Base-by-base conservation (phyloP, 805 yeast genomes). In the Candida bentonensis region DNA sequence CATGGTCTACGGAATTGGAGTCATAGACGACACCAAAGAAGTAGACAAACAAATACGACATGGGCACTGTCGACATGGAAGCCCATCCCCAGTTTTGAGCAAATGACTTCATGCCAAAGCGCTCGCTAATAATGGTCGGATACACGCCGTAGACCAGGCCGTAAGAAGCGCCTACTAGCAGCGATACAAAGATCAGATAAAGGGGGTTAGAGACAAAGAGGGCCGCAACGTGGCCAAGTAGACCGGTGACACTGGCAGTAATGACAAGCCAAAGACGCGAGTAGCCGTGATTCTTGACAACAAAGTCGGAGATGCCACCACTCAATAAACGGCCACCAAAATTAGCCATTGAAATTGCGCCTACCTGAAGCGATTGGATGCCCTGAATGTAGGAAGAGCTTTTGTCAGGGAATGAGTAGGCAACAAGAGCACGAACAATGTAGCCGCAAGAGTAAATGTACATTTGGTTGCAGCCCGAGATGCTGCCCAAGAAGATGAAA, bases 391-490 rank as follows among this genome's bases (percentile, higher is more conserved):
- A 44, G 13, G 36, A 20, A 36, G 46, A 9, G 20, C 36, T 30
- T 15, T 30, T 30, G 17, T 30, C 36, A 15, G 36, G 36, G 28
- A 45, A 47, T 15, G 50, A 23, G 11, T 17, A 21, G 4, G 36
- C 40, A 17, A 61, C 53, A 27, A 74, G 56, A 0, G 78, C 70
- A 25, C 64, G 62, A 4, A 78, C 79, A 47, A 79, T 70, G 52
- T 75, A 78, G 0, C 88, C 88, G 25, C 79, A 73, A 0, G 82
- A 74, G 51, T 74, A 78, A 34, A 80, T 80, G 56, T 76, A 81
- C 73, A 76, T 73, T 51, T 79, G 86, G 23, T 84, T 79, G 39
- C 73, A 54, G 0, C 84, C 85, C 7, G 79, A 72, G n/a, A 72
- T 53, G 20, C 78, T 50, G 0, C 82, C 72, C 33, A 76, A 60